phyloP scores from a whole-genome alignment of 805 yeast genomes.

The Blastobotrys parvus region DNA sequence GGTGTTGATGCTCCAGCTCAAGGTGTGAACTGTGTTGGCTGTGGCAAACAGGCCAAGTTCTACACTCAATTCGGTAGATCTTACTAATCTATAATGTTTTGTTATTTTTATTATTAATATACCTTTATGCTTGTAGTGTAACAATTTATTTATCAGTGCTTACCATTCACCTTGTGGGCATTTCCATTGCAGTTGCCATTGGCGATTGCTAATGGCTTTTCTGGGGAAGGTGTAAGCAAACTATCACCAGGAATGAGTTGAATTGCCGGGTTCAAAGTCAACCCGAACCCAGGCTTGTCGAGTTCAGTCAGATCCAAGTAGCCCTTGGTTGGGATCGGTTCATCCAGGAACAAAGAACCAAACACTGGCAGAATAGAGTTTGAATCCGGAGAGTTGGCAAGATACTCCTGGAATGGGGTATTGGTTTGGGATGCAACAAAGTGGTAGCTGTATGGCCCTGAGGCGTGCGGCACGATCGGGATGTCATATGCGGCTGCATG shows the following conservation, averaged over 20 bases:
- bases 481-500: slow-evolving; percentile 47
- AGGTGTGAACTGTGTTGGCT: slow-evolving; percentile 76
- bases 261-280: slow-evolving; percentile 38
- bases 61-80: slow-evolving; percentile 98
- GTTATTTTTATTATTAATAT: too few species aligned
- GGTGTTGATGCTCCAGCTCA: slow-evolving; percentile 68
- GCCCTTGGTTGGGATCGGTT: slow-evolving; percentile 41
- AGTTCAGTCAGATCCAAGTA: slow-evolving; percentile 32
- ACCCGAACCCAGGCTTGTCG: slow-evolving; percentile 44
- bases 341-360: slow-evolving; percentile 39
- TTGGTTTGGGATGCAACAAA: slow-evolving; percentile 41
- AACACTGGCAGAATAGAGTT: slow-evolving; percentile 38
- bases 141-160: too few species aligned
- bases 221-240: slow-evolving; percentile 33
- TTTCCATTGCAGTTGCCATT: slow-evolving; percentile 1
- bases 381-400: slow-evolving; percentile 44
- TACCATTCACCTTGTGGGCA: slow-evolving; percentile 7
- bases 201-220: slow-evolving; percentile 25
- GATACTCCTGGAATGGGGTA: slow-evolving; percentile 46
- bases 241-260: slow-evolving; percentile 20
- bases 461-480: slow-evolving; percentile 47
- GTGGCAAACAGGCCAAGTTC: slow-evolving; percentile 65
- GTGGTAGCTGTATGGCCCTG: slow-evolving; percentile 47
- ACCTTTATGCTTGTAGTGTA: too few species aligned
- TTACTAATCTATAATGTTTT: slow-evolving; percentile 42